phyloP scores from a whole-genome alignment of 2,329 filamentous ascomycete genomes.

The Diaporthe nobilis region DNA sequence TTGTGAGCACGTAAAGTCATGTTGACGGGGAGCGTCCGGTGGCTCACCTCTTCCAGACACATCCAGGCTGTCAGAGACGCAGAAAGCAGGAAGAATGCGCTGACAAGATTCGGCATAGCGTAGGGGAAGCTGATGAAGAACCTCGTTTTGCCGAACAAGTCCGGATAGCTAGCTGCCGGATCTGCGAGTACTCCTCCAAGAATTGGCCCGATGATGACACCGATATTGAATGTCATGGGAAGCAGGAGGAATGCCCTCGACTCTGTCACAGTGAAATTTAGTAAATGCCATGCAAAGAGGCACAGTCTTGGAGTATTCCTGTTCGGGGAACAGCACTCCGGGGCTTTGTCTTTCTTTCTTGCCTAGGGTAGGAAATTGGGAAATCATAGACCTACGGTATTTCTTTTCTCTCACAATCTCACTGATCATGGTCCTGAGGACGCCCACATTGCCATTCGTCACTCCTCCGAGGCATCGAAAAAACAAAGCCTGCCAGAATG shows the following conservation, averaged over 20 bases:
- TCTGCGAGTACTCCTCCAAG: slow-evolving; percentile 63
- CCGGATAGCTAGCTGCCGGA: slow-evolving; percentile 58
- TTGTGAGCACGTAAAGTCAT: slow-evolving; percentile 25
- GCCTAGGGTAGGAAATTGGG: not conserved
- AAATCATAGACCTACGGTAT: slow-evolving; percentile 46
- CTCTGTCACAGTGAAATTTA: slow-evolving; percentile 47
- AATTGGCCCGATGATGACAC: slow-evolving; percentile 71
- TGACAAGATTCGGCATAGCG: slow-evolving; percentile 68
- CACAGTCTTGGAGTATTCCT: not conserved
- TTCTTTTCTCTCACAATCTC: slow-evolving; percentile 60
- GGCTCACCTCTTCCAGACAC: slow-evolving; percentile 63
- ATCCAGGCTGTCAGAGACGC: slow-evolving; percentile 63
- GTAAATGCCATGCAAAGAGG: not conserved
- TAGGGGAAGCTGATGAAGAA: slow-evolving; percentile 68
- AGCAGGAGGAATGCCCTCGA: slow-evolving; percentile 60
- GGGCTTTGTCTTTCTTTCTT: not conserved
- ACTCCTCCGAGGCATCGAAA: slow-evolving; percentile 77
- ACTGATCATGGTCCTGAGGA: slow-evolving; percentile 78
- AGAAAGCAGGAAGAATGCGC: slow-evolving; percentile 60
- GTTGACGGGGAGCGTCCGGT: too few relatives aligned
- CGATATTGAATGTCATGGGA: slow-evolving; percentile 81
- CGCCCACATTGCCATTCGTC: slow-evolving; percentile 81
- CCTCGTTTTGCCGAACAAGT: slow-evolving; percentile 59
- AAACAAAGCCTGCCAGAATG: slow-evolving; percentile 72
- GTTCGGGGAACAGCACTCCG: too few relatives aligned